These are phyloP conservation scores for Moelleriella libera DNA, from an alignment of 2,329 filamentous ascomycete genomes.

Conservation along the genomic window DNA sequence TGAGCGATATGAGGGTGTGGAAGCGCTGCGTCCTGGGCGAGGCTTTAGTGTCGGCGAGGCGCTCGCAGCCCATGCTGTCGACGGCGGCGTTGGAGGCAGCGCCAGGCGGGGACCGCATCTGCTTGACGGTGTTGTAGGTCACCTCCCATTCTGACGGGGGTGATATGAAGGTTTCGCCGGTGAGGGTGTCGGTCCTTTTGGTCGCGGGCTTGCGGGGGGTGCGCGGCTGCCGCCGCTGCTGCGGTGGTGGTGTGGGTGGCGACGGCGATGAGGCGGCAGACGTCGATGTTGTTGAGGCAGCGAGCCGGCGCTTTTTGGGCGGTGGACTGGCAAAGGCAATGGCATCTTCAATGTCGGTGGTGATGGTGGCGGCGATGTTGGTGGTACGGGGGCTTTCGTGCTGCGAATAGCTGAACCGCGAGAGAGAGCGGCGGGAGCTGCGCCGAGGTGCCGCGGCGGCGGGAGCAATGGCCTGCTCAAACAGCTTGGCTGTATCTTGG, in stretches of 20 bases:
- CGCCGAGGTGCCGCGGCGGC: constrained; percentile 23
- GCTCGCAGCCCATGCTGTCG: constrained; percentile 94
- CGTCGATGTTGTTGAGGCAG: constrained; percentile 1
- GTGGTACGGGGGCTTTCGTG: background rate
- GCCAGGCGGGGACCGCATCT: constrained; percentile 52
- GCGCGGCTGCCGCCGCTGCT: constrained; percentile 7
- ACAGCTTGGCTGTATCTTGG: constrained; percentile 41
- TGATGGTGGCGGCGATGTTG: background rate
- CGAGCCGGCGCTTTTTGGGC: constrained; percentile 15
- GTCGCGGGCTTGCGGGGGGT: constrained; percentile 31
- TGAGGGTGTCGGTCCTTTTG: constrained; percentile 23
- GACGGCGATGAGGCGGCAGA: too few species aligned
- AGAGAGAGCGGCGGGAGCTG: constrained; percentile 34
- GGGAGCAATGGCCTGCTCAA: constrained; percentile 19
- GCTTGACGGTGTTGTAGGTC: constrained; percentile 62
- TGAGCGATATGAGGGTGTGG: constrained; percentile 75
- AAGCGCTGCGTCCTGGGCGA: constrained; percentile 51
- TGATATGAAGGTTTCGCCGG: constrained; percentile 23
- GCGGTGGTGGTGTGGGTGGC: too few species aligned
- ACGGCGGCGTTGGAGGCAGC: constrained; percentile 64
- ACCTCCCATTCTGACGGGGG: constrained; percentile 73
- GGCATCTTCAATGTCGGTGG: constrained; percentile 44
- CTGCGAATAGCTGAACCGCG: constrained; percentile 25
- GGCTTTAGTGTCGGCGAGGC: constrained; percentile 42
- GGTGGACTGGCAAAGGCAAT: constrained; percentile 13